Evolutionary conservation across 257 asterid genomes (phyloP), one percentile per base, ranked within the genome.

Genomic region (Capsicum baccatum): DNA sequence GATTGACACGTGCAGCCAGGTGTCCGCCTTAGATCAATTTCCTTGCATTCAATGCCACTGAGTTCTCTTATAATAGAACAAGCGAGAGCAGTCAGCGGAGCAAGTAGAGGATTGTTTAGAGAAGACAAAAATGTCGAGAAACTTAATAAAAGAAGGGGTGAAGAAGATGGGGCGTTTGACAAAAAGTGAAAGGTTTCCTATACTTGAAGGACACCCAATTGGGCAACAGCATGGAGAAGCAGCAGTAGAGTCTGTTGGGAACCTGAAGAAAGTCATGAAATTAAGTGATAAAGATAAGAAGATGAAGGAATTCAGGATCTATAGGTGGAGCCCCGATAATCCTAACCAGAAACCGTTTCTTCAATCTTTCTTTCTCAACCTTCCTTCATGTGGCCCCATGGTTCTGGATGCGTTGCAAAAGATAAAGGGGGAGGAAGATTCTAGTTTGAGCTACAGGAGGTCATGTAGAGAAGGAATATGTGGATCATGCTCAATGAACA

Each of bases 401-500:
- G 95, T 39, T 39, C 89, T 94, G 55, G 97, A 94, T 84, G 97
- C 89, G 11, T 79, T 94, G 83, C 94, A 93, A 85, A 94, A 89
- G 93, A 89, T 94, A 82, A 93, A 91, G 85, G 86, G 83, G 0
- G 97, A 93, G 67, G 90, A 88, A 0, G 98, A 94, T 86, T 89
- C 94, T 1, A 90, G 89, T 85, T 83, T 93, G 88, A 91, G 91
- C 76, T 94, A 92, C 42, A 81, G 93, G 80, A 88, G 97, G 86
- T 93, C 98, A 9, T 92, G 97, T 48, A 87, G 98, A 79, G 97
- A 94, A 85, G 97, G 96, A 3, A 94, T 93, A 84, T 93, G 98
- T 19, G 98, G 97, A 39, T 94, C 98, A 5, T 93, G 98, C 56
- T 83, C 97, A 0, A 94, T 92, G 98, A 94, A 94, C 87, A 93